Base-by-base conservation (phyloP, 2,329 filamentous ascomycete species). In the Paraconiothyrium sp. region DNA sequence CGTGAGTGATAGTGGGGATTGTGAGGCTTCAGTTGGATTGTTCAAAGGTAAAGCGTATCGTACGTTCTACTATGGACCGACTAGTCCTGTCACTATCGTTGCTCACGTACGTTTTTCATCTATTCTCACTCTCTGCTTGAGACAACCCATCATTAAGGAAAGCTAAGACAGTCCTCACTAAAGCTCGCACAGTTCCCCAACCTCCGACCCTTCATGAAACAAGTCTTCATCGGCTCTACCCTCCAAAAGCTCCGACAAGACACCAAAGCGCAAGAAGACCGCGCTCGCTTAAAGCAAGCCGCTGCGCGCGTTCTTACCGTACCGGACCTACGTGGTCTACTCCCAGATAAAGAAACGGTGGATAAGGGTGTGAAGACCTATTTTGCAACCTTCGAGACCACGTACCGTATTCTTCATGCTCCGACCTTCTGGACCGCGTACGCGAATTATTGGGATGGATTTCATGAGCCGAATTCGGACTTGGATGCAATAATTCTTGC, bases 391-490 rank as follows among this genome's bases (percentile, higher is more conserved):
- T 86, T 85, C 48, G 85, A 86, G 62, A 80, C 79, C 0, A 78
- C 79, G 0, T 80, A 84, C 51, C 81, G 84, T 2, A 81, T 88
- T 47, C 67, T 88, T 0, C 85, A 88, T 60, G 64, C 75, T 1
- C 84, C 84, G 0, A 81, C 78, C 0, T 88, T 87, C 63, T 79
- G 78, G 76, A 57, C 68, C 4, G 80, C 84, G 3, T 87, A 85
- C 62, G 60, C 76, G 9, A 70, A 46, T 1, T 83, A 81, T 60
- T 86, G 84, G 84, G 67, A 75, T 6, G 62, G 75, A 14, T 70
- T 77, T 0, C n/a, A 37, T 10, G 49, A 32, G 44, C 30, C 37
- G 1, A 48, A 68, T 11, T 47, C 65, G 13, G 75, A 75, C 8
- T 77, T 81, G 43, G 72, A 79, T 27, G 79, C 76, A 1, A 61